Evolutionary conservation across 495 filamentous ascomycete genomes (phyloP).

Genomic region (Bombardia bombarda): DNA sequence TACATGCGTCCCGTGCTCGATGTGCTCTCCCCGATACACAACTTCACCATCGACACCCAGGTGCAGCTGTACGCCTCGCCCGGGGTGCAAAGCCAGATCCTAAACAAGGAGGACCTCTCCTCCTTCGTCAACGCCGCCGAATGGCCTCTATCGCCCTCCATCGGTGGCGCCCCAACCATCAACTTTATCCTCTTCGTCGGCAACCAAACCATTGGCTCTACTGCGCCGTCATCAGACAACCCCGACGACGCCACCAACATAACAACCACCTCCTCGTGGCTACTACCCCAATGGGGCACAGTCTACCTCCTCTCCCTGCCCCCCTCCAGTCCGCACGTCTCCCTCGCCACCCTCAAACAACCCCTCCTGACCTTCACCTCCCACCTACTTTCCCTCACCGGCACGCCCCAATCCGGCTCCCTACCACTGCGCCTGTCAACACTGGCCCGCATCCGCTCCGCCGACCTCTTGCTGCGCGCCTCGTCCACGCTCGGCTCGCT

Average conservation of each 20-base stretch:
- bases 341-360: conserved; percentile 54
- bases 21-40: conserved; percentile 72
- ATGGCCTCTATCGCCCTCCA: conserved; percentile 92
- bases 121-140: conserved; percentile 96
- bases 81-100: conserved; percentile 56
- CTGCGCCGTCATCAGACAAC: conserved; percentile 1
- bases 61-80: conserved; percentile 86
- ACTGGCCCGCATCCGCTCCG: conserved; percentile 72
- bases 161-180: conserved; percentile 84
- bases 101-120: conserved; percentile 81
- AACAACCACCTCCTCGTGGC: conserved; percentile 75
- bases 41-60: conserved; percentile 95
- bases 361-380: conserved; percentile 85
- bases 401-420: conserved; percentile 70
- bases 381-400: conserved; percentile 83
- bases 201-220: conserved; percentile 36
- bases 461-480: conserved; percentile 80
- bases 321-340: conserved; percentile 27
- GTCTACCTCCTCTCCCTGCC: conserved; percentile 70
- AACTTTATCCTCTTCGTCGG: conserved; percentile 90
- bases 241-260: conserved; percentile 50
- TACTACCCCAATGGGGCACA: conserved; percentile 95
- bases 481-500: conserved; percentile 92
- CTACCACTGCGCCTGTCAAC: conserved; percentile 81
- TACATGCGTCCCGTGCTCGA: conserved; percentile 77